Evolutionary conservation across 345 rosid genomes (phyloP).

Genomic region (Gossypium sturtianum): DNA sequence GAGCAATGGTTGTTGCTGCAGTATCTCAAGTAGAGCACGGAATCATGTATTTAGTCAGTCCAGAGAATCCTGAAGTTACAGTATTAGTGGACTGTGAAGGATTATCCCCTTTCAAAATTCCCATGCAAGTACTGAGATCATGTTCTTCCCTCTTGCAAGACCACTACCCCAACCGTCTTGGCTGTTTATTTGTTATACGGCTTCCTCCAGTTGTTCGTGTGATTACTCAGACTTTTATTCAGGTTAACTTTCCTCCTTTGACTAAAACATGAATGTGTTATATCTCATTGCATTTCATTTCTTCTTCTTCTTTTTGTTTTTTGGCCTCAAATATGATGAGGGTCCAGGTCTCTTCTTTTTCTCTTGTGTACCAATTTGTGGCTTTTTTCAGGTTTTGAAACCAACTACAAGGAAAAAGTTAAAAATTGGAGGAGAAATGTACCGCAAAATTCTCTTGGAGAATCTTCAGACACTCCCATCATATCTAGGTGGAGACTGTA

Average conservation of each 20-base stretch:
- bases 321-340: constrained; percentile 1
- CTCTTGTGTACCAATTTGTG: neutral
- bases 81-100: constrained; percentile 92
- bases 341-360: neutral
- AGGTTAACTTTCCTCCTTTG: constrained; percentile 37
- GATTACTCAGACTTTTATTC: constrained; percentile 77
- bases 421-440: constrained; percentile 72
- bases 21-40: constrained; percentile 96
- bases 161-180: constrained; percentile 83
- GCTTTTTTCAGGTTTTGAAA: constrained; percentile 55
- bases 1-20: constrained; percentile 29
- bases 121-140: constrained; percentile 88
- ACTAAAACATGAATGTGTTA: constrained; percentile 1
- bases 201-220: constrained; percentile 88
- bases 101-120: constrained; percentile 71
- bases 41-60: constrained; percentile 47
- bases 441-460: constrained; percentile 49
- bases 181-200: constrained; percentile 71
- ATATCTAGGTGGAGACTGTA: constrained; percentile 79
- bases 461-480: constrained; percentile 65
- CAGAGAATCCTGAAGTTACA: constrained; percentile 58
- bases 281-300: neutral
- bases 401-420: constrained; percentile 76
- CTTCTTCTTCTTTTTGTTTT: neutral
- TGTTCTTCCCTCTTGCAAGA: constrained; percentile 84